A percentile compares a stretch with the other conserved stretches of the same genome.
Conservation (phyloP, 768 basidiomycete species). For the Boletus sensibilis region DNA sequence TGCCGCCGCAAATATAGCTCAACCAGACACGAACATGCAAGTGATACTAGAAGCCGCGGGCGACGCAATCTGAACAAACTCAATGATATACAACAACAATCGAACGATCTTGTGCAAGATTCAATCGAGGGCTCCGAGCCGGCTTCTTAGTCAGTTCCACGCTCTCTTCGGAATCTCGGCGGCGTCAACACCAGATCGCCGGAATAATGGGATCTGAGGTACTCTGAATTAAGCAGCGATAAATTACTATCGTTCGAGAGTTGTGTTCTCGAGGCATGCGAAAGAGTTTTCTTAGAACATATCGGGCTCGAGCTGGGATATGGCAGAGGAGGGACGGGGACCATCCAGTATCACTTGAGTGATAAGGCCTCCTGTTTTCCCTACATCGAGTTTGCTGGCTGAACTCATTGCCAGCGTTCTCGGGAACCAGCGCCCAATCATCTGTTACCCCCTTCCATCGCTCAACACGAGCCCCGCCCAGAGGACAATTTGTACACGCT, state of each 20-base stretch:
- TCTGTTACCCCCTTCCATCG: too few species aligned
- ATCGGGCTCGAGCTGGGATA: neutral
- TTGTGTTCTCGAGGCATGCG: neutral
- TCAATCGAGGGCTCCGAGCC: too few species aligned
- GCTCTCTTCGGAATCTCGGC: neutral
- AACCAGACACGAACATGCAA: too few species aligned
- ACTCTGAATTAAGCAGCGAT: too few species aligned
- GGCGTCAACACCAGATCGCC: neutral
- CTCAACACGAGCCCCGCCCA: too few species aligned
- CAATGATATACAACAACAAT: neutral
- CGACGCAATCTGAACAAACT: too few species aligned
- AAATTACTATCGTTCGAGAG: neutral
- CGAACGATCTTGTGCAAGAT: neutral
- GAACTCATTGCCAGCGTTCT: neutral
- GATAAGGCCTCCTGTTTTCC: neutral
- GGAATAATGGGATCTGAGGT: neutral
- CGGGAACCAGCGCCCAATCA: neutral
- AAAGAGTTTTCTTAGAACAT: neutral
- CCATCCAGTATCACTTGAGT: neutral
- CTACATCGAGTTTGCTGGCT: neutral
- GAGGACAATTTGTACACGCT: too few species aligned
- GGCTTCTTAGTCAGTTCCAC: neutral
- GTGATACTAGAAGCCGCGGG: too few species aligned
- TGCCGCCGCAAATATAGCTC: too few species aligned
- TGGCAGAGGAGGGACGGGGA: neutral